Evolutionary conservation across 441 rosid genomes (phyloP), one percentile per base, ranked within the genome.

Genomic region (Erodium trifolium): DNA sequence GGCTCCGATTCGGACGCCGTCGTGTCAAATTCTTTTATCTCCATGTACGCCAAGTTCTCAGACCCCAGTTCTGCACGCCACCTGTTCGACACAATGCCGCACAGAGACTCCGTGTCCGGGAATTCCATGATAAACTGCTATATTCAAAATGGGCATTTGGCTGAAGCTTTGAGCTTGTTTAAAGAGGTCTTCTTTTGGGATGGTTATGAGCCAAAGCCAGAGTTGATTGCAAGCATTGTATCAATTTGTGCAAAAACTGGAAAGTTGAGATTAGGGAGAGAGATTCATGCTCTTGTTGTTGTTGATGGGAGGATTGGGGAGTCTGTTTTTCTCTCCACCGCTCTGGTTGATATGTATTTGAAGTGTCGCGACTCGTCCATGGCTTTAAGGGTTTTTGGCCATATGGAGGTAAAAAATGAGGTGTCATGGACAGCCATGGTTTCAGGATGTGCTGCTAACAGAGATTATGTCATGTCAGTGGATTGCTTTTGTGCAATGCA

Each of bases 351-450:
- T 65, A 88, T 86, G 94, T 86, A 88, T 71, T 79, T 82, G 23
- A 88, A 82, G 66, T 88, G 84, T 70, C 81, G 85, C 68, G 82
- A 79, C 27, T 17, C 78, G 19, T 82, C 77, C 67, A 78, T 49
- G 19, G 85, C 89, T 13, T 73, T 70, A 73, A 19, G 75, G 27
- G 34, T 86, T 51, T 83, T 88, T 73, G 31, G 19, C 12, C 72
- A 69, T 63, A 70, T 75, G 57, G 73, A 68, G 60, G 78, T 16
- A 49, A 79, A 72, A 72, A 91, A 88, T 73, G 68, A 81, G 6
- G 76, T 88, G 78, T 74, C 87, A 72, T 88, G 91, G 89, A 85
- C 91, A 75, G 83, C 89, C 6, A 76, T 82, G 67, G 82, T 88
- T 71, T 74, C 79, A 34, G 75, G 78, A 63, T 79, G 77, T 70